Evolutionary conservation across 2,329 filamentous ascomycete genomes (phyloP).

Genomic region (Sporothrix dimorphospora): DNA sequence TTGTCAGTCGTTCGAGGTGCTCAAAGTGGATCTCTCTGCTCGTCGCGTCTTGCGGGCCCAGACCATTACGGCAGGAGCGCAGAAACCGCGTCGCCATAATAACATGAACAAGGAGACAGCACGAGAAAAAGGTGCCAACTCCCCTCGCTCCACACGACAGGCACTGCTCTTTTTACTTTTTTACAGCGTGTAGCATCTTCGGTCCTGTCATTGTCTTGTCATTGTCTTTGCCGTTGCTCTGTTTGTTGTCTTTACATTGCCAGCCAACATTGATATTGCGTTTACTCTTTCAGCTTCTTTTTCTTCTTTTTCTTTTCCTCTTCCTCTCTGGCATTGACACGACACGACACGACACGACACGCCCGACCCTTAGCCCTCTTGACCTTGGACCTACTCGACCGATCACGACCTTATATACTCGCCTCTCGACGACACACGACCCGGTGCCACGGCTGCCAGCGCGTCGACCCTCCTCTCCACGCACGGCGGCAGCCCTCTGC

Average conservation of each 20-base stretch:
- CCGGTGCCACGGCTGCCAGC: constrained; percentile 8
- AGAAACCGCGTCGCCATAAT: constrained; percentile 31
- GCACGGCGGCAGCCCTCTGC: constrained; percentile 10
- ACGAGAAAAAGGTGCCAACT: constrained; percentile 20
- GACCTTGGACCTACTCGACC: neutral
- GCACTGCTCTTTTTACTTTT: neutral
- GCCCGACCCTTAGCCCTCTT: neutral
- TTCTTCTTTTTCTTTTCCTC: neutral
- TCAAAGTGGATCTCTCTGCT: neutral
- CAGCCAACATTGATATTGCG: neutral
- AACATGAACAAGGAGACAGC: too few species aligned
- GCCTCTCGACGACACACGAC: constrained; percentile 2
- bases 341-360: neutral
- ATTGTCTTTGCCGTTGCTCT: neutral
- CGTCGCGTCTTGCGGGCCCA: constrained; percentile 28
- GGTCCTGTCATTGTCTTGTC: constrained; percentile 4
- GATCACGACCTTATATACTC: neutral
- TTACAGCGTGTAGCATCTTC: neutral
- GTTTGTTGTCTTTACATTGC: constrained; percentile 5
- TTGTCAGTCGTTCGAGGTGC: neutral
- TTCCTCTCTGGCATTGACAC: neutral
- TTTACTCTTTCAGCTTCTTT: neutral
- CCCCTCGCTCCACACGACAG: constrained; percentile 17
- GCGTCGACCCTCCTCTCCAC: neutral
- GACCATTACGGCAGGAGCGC: constrained; percentile 18